Evolutionary conservation across 2,329 filamentous ascomycete species (phyloP).

Genomic region (Diaporthe nobilis): DNA sequence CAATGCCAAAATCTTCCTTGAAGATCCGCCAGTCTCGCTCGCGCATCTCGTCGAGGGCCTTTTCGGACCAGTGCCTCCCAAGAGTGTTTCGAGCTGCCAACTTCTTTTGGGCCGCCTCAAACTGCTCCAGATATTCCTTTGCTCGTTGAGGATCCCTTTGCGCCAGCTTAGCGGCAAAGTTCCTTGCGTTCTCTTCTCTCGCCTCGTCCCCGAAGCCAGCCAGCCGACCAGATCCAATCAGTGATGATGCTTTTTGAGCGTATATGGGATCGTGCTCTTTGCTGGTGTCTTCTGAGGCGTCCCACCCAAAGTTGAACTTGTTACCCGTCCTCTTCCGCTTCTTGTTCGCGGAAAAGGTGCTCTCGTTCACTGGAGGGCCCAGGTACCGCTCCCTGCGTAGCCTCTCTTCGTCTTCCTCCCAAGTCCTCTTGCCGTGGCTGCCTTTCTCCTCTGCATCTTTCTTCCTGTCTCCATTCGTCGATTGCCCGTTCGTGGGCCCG

Average conservation of each 20-base stretch:
- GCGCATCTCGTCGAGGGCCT: constrained; percentile 92
- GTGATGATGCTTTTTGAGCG: constrained; percentile 75
- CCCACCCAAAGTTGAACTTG: constrained; percentile 99
- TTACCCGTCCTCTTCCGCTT: constrained; percentile 94
- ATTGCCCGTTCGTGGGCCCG: constrained; percentile 36
- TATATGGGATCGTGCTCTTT: constrained; percentile 87
- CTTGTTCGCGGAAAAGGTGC: constrained; percentile 93
- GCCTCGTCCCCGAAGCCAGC: constrained; percentile 68
- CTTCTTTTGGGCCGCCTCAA: constrained; percentile 81
- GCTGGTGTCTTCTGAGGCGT: constrained; percentile 92
- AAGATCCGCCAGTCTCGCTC: constrained; percentile 99
- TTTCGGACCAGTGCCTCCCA: constrained; percentile 97
- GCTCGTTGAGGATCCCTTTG: constrained; percentile 72
- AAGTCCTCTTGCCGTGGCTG: constrained; percentile 56
- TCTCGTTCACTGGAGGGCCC: constrained; percentile 87
- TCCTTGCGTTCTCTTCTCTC: constrained; percentile 67
- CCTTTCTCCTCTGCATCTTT: constrained; percentile 47
- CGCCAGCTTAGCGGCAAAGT: constrained; percentile 80
- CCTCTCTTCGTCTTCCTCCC: constrained; percentile 78
- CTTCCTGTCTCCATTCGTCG: constrained; percentile 46
- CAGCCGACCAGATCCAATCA: constrained; percentile 62
- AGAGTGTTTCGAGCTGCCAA: constrained; percentile 77
- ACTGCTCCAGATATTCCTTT: constrained; percentile 86
- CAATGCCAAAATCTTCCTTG: constrained; percentile 98
- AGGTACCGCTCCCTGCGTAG: constrained; percentile 88